Base-by-base conservation (phyloP, 768 basidiomycete genomes). In the Suillus fuscotomentosus region DNA sequence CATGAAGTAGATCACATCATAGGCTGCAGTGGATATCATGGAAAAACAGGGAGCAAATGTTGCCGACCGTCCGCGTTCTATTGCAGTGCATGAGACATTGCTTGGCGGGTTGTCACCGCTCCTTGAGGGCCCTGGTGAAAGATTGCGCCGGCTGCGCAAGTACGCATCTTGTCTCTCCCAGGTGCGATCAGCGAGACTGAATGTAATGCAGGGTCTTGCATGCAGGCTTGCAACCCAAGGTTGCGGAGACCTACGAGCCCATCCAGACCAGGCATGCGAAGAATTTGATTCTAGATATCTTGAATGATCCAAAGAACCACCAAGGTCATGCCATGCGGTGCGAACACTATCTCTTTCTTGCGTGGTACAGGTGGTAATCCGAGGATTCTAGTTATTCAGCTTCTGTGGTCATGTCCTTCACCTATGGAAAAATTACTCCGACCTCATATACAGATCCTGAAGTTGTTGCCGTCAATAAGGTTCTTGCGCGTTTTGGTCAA, bases 1-100 rank as follows among this genome's bases (percentile, higher is more conserved):
- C 22, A 11, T 39, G 15, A 56, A n/a, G 4, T 39, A 5, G 2
- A 3, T 20, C 11, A 20, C 39, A 14, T 69, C 79, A 54, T 75
- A 86, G 71, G 78, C 78, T 7, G 79, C 76, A 0, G 65, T 73
- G 36, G 80, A 81, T 14, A 78, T 81, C 55, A 73, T 81, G 74
- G 75, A 77, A 62, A 81, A 79, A 61, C 72, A 79, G 47, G 78
- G 78, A 0, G 71, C 70, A 0, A 68, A 70, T n/a, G 63, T 77
- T 2, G 71, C 69, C 0, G 80, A 80, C 61, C 65, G 80, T 3
- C 80, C 80, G 5, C 73, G 76, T 24, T 69, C 61, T 3, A 70
- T 81, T 36, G 73, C 80, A 8, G 78, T 72, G 3, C 73, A 65
- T 9, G 79, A 80, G 38, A 68, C 72, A 1, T 66, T 80, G 5